These are phyloP conservation scores for Paramecium primaurelia DNA, from an alignment of 73 alveolate genomes.

Conservation along the genomic window DNA sequence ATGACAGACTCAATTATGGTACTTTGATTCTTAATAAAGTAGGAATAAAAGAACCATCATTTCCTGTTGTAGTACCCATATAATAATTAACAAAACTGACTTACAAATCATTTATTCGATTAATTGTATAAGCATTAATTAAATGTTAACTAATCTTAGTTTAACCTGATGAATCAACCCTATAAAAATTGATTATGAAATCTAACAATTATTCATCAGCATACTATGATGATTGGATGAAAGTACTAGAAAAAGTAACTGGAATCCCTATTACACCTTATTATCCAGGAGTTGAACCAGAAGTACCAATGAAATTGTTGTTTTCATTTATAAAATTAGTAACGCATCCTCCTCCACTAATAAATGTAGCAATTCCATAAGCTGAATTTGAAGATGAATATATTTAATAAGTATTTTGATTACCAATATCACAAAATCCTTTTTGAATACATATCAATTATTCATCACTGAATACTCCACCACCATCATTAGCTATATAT, in stretches of 20 bases:
- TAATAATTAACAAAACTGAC: constrained; percentile 25
- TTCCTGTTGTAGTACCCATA: constrained; percentile 17
- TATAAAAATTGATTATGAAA: neutral
- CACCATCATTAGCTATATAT: constrained; percentile 25
- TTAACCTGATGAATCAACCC: neutral
- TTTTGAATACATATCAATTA: neutral
- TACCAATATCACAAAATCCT: neutral
- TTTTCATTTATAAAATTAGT: neutral
- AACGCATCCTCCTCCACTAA: neutral
- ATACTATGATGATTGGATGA: neutral
- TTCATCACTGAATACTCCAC: neutral
- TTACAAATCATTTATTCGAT: neutral
- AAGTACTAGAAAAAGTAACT: neutral
- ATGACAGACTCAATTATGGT: neutral
- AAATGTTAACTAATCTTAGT: neutral
- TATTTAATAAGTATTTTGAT: neutral
- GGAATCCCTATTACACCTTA: neutral
- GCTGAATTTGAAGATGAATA: neutral
- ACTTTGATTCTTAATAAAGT: neutral
- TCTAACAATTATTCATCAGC: neutral
- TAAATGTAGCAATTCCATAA: constrained; percentile 4
- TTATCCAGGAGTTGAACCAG: neutral
- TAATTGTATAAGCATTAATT: constrained; percentile 24
- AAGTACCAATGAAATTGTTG: neutral
- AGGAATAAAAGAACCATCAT: neutral